Percentiles rank a stretch among this genome's conserved stretches.
Conservation (phyloP, 495 filamentous ascomycete species). For the Durotheca rogersii region DNA sequence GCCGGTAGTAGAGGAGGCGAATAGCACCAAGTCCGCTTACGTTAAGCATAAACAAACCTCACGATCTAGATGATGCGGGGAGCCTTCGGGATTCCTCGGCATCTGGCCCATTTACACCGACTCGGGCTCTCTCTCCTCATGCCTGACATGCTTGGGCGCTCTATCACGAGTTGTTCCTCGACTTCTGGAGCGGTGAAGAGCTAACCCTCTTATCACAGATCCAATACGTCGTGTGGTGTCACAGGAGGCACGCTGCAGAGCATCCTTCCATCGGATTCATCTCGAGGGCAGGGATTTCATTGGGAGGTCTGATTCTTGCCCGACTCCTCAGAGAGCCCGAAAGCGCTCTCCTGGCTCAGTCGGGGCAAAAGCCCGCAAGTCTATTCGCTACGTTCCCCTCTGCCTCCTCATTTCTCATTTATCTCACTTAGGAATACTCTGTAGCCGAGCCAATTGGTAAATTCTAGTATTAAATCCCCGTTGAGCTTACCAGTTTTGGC, state of each 20-base stretch:
- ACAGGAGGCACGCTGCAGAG: no score
- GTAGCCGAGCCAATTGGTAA: neutral
- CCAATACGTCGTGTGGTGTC: no score
- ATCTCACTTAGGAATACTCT: neutral
- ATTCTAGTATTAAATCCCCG: neutral
- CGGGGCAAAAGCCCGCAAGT: neutral
- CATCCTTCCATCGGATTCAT: no score
- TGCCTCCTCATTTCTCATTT: neutral
- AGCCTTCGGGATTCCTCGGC: constrained; percentile 17
- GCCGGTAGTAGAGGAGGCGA: constrained; percentile 6
- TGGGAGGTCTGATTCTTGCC: no score
- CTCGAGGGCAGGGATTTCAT: no score
- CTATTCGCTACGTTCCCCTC: neutral
- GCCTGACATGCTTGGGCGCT: neutral
- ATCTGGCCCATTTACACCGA: constrained; percentile 14
- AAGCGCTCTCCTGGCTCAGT: neutral
- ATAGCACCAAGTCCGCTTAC: constrained; percentile 13
- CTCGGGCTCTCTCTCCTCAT: constrained; percentile 1
- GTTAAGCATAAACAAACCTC: constrained; percentile 26
- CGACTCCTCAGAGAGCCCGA: no score
- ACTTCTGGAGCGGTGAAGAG: neutral
- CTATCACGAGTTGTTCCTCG: neutral
- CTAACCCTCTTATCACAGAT: no score
- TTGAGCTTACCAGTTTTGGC: no score
- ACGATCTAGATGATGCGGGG: constrained; percentile 4